Evolutionary conservation across 2,329 filamentous ascomycete species (phyloP).

Genomic region (Xylaria sp.): DNA sequence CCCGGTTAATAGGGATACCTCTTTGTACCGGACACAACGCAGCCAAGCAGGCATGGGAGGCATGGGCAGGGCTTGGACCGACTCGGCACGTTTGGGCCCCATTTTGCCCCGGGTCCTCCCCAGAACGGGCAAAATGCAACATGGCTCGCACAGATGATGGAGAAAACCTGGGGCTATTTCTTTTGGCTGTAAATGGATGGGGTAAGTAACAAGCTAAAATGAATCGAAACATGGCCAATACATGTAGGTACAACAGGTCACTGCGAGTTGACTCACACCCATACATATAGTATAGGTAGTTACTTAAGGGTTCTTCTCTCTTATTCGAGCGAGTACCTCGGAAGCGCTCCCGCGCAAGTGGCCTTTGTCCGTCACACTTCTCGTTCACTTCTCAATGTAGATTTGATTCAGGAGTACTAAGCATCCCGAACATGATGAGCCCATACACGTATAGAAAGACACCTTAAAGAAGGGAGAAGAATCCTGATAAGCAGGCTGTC

Average conservation of each 20-base stretch:
- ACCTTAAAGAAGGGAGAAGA: slow-evolving; percentile 7
- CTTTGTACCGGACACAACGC: background rate
- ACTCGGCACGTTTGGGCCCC: slow-evolving; percentile 26
- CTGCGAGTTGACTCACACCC: no score
- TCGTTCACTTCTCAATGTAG: no score
- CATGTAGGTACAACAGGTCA: slow-evolving; percentile 1
- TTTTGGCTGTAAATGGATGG: slow-evolving; percentile 20
- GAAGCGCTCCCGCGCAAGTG: slow-evolving; percentile 11
- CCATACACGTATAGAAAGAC: background rate
- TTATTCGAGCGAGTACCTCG: slow-evolving; percentile 27
- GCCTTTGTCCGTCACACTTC: slow-evolving; percentile 20
- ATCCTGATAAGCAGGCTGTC: slow-evolving; percentile 30
- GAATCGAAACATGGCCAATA: slow-evolving; percentile 16
- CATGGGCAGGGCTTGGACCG: slow-evolving; percentile 13
- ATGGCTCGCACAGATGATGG: slow-evolving; percentile 19
- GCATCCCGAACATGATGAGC: slow-evolving; percentile 8
- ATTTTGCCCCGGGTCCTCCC: slow-evolving; percentile 29
- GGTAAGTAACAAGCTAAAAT: slow-evolving; percentile 9
- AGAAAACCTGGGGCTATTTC: slow-evolving; percentile 34
- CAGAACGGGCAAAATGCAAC: slow-evolving; percentile 26
- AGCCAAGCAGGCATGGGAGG: no score
- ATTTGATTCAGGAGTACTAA: background rate
- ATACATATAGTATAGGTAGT: no score
- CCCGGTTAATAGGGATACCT: background rate
- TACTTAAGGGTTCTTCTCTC: no score